These are phyloP conservation scores for Kluyveromyces siamensis DNA, from an alignment of 805 yeast genomes.

Conservation along the genomic window DNA sequence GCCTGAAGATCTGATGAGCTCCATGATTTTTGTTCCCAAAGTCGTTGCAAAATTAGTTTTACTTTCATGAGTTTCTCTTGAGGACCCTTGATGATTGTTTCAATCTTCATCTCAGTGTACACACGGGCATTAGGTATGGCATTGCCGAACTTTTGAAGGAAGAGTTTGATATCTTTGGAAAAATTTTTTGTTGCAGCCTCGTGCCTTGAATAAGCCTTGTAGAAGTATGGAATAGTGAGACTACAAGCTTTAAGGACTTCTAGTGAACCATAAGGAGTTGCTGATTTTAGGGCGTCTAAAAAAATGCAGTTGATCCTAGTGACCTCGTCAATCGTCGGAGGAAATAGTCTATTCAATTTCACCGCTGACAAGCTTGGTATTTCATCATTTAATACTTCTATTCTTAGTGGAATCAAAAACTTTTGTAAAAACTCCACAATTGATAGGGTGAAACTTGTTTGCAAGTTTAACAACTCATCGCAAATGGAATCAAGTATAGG, in stretches of 20 bases:
- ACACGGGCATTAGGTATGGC: slow-evolving; percentile 21
- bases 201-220: slow-evolving; percentile 87
- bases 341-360: slow-evolving; percentile 69
- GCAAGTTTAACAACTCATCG: slow-evolving; percentile 59
- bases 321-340: slow-evolving; percentile 93
- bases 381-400: slow-evolving; percentile 50
- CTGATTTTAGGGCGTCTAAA: slow-evolving; percentile 61
- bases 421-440: slow-evolving; percentile 70
- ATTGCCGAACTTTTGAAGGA: slow-evolving; percentile 31
- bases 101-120: slow-evolving; percentile 45
- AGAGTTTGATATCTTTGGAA: slow-evolving; percentile 34
- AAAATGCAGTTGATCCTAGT: slow-evolving; percentile 83
- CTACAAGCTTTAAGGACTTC: slow-evolving; percentile 79
- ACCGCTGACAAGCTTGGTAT: slow-evolving; percentile 48
- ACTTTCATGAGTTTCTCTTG: slow-evolving; percentile 58
- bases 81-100: slow-evolving; percentile 57
- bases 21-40: slow-evolving; percentile 45
- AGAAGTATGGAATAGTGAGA: slow-evolving; percentile 77
- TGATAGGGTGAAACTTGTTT: slow-evolving; percentile 62
- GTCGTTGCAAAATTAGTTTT: slow-evolving; percentile 57
- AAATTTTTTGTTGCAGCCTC: slow-evolving; percentile 82
- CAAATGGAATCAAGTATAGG: slow-evolving; percentile 45
- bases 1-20: slow-evolving; percentile 15
- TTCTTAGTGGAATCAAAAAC: slow-evolving; percentile 69
- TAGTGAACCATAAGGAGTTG: slow-evolving; percentile 58